Evolutionary conservation across 2,329 filamentous ascomycete genomes (phyloP).

Genomic region (Graphiopsis chlorocephala): DNA sequence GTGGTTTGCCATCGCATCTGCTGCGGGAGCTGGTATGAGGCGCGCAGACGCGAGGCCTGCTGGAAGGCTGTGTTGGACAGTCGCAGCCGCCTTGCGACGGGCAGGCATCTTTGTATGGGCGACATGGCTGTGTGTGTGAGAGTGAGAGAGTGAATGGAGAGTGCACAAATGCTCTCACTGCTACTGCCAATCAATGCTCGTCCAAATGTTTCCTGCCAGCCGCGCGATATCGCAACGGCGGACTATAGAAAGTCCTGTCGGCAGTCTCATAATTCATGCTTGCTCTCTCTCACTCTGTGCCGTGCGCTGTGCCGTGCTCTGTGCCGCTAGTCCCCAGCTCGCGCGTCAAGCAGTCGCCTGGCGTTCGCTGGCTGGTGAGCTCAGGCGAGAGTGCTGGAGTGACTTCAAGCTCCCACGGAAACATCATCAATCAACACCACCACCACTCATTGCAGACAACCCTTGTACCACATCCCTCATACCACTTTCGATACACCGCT

Average conservation of each 20-base stretch:
- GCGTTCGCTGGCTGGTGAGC: neutral
- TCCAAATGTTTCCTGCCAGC: slow-evolving; percentile 4
- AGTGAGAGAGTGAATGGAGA: slow-evolving; percentile 1
- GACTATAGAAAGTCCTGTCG: slow-evolving; percentile 2
- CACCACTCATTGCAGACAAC: neutral
- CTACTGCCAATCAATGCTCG: slow-evolving; percentile 1
- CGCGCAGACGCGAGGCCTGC: slow-evolving; percentile 26
- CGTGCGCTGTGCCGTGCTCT: neutral
- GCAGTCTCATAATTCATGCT: neutral
- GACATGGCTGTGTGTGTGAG: slow-evolving; percentile 9
- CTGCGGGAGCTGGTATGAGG: slow-evolving; percentile 19
- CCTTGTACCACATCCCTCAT: neutral
- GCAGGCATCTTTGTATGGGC: slow-evolving; percentile 18
- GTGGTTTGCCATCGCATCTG: slow-evolving; percentile 32
- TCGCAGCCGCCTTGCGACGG: slow-evolving; percentile 32
- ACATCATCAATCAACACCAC: slow-evolving; percentile 12
- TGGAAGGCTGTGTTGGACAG: slow-evolving; percentile 33
- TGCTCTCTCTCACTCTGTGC: neutral
- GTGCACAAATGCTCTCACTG: neutral
- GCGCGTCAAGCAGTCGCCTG: slow-evolving; percentile 13
- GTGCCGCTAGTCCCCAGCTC: slow-evolving; percentile 4
- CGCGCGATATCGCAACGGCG: slow-evolving; percentile 7
- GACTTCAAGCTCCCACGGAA: slow-evolving; percentile 14
- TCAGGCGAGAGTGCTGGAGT: neutral
- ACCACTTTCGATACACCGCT: neutral